Evolutionary conservation across 2,329 filamentous ascomycete genomes (phyloP).

Genomic region (Sclerotinia spermophila): DNA sequence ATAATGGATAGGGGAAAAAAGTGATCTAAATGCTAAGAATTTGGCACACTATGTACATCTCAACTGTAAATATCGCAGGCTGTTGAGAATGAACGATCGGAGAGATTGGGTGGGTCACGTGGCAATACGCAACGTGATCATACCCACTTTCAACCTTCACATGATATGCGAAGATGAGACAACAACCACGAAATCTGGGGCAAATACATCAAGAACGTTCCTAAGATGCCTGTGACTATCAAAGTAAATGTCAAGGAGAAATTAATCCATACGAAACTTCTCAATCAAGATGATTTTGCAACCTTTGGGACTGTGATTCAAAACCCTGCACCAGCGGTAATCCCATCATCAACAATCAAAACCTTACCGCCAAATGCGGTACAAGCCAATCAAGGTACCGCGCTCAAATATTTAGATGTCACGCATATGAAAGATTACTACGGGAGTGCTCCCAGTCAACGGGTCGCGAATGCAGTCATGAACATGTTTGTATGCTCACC

Average conservation of each 20-base stretch:
- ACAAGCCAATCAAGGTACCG: constrained; percentile 79
- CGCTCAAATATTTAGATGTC: constrained; percentile 80
- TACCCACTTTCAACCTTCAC: background rate
- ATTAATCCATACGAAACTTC: constrained; percentile 56
- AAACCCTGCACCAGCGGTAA: constrained; percentile 61
- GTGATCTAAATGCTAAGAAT: background rate
- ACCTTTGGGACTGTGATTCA: constrained; percentile 80
- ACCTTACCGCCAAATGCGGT: constrained; percentile 46
- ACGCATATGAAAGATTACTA: constrained; percentile 73
- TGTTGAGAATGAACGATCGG: background rate
- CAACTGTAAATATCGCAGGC: too few species aligned
- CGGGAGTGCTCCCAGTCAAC: constrained; percentile 56
- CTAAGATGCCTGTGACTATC: constrained; percentile 28
- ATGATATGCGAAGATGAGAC: background rate
- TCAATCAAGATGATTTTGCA: constrained; percentile 66
- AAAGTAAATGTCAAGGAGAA: constrained; percentile 7
- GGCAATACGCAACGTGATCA: fast-evolving
- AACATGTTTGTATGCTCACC: constrained; percentile 88
- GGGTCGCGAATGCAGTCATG: constrained; percentile 60
- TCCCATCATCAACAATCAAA: constrained; percentile 43
- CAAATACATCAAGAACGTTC: background rate
- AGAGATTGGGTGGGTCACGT: background rate
- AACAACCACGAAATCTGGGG: background rate
- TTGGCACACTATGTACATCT: background rate
- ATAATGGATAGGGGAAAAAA: background rate